Evolutionary conservation across 306 rosid species (phyloP).

Genomic region (Cicer arietinum): DNA sequence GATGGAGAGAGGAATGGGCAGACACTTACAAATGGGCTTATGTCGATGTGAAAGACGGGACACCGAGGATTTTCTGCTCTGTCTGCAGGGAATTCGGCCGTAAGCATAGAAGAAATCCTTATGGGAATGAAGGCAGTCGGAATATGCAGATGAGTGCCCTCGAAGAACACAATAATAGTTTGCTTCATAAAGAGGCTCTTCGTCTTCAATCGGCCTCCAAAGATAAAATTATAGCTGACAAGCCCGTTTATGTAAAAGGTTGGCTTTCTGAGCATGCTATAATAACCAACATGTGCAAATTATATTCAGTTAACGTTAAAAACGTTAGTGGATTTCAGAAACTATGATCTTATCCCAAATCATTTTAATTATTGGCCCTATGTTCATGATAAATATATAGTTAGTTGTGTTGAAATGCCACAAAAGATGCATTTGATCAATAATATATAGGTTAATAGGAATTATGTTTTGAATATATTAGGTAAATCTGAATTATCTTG

Average conservation of each 20-base stretch:
- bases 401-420: constrained; percentile 27
- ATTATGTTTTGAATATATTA: constrained; percentile 9
- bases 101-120: constrained; percentile 96
- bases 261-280: constrained; percentile 43
- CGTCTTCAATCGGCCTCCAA: constrained; percentile 97
- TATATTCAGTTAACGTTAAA: constrained; percentile 6
- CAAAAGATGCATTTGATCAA: constrained; percentile 27
- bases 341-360: constrained; percentile 20
- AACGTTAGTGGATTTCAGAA: background rate
- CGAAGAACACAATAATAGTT: constrained; percentile 95
- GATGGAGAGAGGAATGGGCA: constrained; percentile 99
- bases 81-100: constrained; percentile 96
- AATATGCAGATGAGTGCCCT: constrained; percentile 99
- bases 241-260: constrained; percentile 95
- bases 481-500: constrained; percentile 21
- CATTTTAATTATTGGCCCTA: constrained; percentile 6
- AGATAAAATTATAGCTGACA: constrained; percentile 84
- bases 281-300: constrained; percentile 15
- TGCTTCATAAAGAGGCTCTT: constrained; percentile 99
- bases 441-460: constrained; percentile 23
- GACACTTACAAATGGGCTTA: constrained; percentile 99
- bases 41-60: constrained; percentile 94
- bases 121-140: constrained; percentile 98
- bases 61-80: constrained; percentile 97
- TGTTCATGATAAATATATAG: constrained; percentile 10